Base-by-base conservation (phyloP, 805 yeast species). In the Nakazawaea laoshanensis region DNA sequence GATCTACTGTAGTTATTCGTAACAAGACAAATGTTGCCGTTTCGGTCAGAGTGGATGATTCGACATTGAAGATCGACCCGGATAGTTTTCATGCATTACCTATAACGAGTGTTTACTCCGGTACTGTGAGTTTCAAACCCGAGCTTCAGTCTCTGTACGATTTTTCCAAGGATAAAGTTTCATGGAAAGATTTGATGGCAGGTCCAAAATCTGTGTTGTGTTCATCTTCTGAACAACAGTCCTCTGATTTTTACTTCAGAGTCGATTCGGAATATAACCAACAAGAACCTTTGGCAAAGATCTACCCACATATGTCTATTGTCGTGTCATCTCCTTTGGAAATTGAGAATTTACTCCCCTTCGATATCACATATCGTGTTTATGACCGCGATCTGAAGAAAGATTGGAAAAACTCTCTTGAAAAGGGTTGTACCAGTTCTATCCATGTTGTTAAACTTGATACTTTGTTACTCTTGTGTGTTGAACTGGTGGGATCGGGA, bases 271-370 rank as follows among this genome's bases (percentile, higher is more conserved):
- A 60, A 28, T 80, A 56, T 52, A 74, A 81, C 41, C 51, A 59
- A 12, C 63, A 68, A n/a, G 94, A 84, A 41, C 87, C 86, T 0
- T 57, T 87, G 17, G 69, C 83, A 0, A 63, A 67, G 37, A 67
- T 83, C 1, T 94, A 85, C 47, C 98, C 98, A 0, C 92, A 84
- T 46, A 69, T 89, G 83, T 68, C 64, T 7, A 57, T 92, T 16
- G 67, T 76, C 4, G 57, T 92, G 5, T 75, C 92, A 0, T 85
- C 97, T 0, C 97, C 98, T 0, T 56, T 92, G 29, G 84, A 83
- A 44, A 64, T 92, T 37, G 87, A 83, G 43, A 92, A 92, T 47
- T 59, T 86, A 32, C 53, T 94, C 31, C 97, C 99, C 0, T 82
- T 70, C 49, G 95, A 84, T 45, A 55, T 89, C 27, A 64, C 71